A percentile compares a stretch with the other conserved stretches of the same genome.
phyloP scores from a whole-genome alignment of 345 rosid genomes.

The Psidium friedrichsthalianum region DNA sequence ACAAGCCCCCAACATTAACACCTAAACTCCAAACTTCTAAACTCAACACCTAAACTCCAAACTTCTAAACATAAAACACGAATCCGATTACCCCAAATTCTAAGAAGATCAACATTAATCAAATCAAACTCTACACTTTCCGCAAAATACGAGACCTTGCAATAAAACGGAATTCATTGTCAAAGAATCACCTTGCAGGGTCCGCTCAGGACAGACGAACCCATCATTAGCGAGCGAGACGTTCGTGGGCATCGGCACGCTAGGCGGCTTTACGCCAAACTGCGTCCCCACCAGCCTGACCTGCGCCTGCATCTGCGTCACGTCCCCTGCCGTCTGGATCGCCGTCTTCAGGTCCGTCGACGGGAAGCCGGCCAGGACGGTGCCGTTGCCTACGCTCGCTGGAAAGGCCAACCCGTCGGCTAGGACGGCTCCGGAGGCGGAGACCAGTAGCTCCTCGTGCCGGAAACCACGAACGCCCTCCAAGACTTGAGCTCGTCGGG shows the following conservation, averaged over 20 bases:
- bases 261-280: constrained; percentile 59
- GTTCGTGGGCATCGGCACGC: constrained; percentile 53
- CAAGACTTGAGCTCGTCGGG: constrained; percentile 57
- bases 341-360: constrained; percentile 70
- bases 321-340: constrained; percentile 80
- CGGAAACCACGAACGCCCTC: constrained; percentile 58
- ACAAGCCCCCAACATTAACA: not conserved
- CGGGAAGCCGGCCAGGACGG: constrained; percentile 70
- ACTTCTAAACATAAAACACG: not conserved
- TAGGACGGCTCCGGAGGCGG: constrained; percentile 60
- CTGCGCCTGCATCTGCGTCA: constrained; percentile 63
- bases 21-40: not conserved
- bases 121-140: not conserved
- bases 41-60: not conserved
- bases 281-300: constrained; percentile 72
- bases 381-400: constrained; percentile 61
- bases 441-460: constrained; percentile 64
- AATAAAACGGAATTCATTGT: not conserved
- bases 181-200: constrained; percentile 32
- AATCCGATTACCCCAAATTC: not conserved
- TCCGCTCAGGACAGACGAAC: constrained; percentile 33
- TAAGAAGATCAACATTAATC: not conserved
- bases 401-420: constrained; percentile 64
- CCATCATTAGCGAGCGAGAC: constrained; percentile 73
- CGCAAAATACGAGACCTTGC: not conserved